Evolutionary conservation across 164 flowering plant species (phyloP).

Genomic region (Tetrastigma voinierianum): DNA sequence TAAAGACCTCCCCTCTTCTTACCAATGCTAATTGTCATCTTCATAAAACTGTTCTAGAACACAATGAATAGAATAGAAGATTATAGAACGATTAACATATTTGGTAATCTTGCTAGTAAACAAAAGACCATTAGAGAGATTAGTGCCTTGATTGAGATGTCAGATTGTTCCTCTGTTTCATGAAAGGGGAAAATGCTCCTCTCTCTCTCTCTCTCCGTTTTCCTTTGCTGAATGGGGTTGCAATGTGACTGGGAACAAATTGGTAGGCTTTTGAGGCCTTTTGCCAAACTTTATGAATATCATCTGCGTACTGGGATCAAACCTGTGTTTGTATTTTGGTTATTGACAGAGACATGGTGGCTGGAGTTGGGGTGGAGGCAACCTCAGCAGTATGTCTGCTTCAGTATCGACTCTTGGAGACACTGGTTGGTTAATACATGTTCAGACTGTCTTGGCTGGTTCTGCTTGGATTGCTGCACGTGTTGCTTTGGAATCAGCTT

Average conservation of each 20-base stretch:
- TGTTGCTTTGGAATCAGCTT: slow-evolving; percentile 82
- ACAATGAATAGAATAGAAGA: too few species aligned
- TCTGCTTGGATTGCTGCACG: slow-evolving; percentile 99
- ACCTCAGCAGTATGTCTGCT: slow-evolving; percentile 99
- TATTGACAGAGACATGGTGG: slow-evolving; percentile 89
- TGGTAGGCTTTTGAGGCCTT: not conserved
- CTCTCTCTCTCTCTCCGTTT: too few species aligned
- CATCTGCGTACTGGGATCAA: not conserved
- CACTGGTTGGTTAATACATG: slow-evolving; percentile 96
- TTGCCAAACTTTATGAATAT: not conserved
- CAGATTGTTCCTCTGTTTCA: too few species aligned
- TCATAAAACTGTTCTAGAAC: too few species aligned
- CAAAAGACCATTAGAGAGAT: too few species aligned
- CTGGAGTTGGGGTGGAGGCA: slow-evolving; percentile 99
- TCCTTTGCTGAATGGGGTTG: not conserved
- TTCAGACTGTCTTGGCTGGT: slow-evolving; percentile 92
- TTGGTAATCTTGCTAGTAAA: too few species aligned
- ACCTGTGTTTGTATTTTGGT: slow-evolving; percentile 3
- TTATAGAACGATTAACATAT: too few species aligned
- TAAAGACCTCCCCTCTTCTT: too few species aligned
- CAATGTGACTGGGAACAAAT: not conserved
- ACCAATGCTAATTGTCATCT: too few species aligned
- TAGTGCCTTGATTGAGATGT: too few species aligned
- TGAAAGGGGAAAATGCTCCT: too few species aligned
- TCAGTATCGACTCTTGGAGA: slow-evolving; percentile 98